phyloP scores from a whole-genome alignment of 208 protist species.

The Porcisia hertigi region DNA sequence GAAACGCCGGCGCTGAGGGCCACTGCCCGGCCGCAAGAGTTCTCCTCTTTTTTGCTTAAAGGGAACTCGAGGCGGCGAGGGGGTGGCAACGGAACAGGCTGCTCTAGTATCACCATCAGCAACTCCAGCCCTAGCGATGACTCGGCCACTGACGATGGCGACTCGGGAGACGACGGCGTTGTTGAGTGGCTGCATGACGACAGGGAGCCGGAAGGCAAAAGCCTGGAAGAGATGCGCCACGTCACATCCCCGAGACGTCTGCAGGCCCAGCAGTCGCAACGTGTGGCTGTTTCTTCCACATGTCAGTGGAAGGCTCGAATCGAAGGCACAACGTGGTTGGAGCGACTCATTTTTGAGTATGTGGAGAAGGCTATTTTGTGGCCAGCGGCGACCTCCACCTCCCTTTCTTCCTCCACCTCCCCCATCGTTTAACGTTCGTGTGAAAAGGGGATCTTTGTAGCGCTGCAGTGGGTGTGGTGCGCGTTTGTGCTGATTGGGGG shows the following conservation, averaged over 20 bases:
- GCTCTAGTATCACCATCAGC: neutral
- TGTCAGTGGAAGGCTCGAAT: conserved; percentile 18
- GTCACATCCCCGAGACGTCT: neutral
- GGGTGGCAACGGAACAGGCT: neutral
- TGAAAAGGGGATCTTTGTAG: neutral
- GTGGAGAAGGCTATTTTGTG: conserved; percentile 33
- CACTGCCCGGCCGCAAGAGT: neutral
- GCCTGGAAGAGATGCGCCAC: neutral
- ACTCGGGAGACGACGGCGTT: neutral
- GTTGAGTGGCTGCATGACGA: conserved; percentile 6
- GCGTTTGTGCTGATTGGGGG: too few species aligned
- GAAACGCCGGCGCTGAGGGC: neutral
- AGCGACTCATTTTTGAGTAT: conserved; percentile 47
- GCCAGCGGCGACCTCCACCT: neutral
- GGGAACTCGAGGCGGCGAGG: too few species aligned
- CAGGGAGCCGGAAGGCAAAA: neutral
- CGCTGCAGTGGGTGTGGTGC: too few species aligned
- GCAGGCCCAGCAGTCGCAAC: neutral
- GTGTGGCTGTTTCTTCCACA: neutral
- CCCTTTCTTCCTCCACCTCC: neutral
- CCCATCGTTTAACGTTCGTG: neutral
- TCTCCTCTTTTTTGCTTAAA: neutral
- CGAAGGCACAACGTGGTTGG: conserved; percentile 51
- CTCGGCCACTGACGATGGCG: neutral
- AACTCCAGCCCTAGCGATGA: conserved; percentile 3